phyloP scores from a whole-genome alignment of 306 rosid genomes.

The Pyrus communis region DNA sequence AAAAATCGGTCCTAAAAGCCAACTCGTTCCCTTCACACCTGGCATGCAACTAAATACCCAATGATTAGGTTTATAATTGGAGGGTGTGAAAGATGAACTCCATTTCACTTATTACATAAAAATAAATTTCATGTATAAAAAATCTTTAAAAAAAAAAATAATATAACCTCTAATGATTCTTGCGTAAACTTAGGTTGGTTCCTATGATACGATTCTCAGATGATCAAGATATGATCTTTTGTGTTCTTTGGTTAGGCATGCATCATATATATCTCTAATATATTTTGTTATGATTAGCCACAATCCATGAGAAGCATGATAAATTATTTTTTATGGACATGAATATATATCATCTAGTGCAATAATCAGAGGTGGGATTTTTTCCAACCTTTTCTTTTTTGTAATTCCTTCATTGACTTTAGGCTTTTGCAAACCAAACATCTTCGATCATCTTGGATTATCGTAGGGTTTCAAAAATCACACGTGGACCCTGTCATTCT shows the following conservation, averaged over 20 bases:
- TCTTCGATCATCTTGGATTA: constrained; percentile 31
- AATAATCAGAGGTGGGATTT: constrained; percentile 37
- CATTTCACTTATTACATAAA: background rate
- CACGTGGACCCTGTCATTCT: constrained; percentile 75
- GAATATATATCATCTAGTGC: constrained; percentile 9
- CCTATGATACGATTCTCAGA: background rate
- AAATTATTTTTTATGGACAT: constrained; percentile 19
- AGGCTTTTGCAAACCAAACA: constrained; percentile 24
- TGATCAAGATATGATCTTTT: background rate
- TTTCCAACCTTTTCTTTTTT: constrained; percentile 2
- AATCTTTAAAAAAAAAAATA: background rate
- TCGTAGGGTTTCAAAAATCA: constrained; percentile 56
- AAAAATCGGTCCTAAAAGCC: background rate
- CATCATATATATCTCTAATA: background rate
- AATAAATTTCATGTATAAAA: background rate
- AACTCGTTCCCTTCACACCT: constrained; percentile 30
- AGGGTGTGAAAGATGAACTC: constrained; percentile 10
- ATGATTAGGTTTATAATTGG: constrained; percentile 28
- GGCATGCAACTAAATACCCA: constrained; percentile 25
- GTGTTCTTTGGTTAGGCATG: background rate
- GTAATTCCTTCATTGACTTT: constrained; percentile 61
- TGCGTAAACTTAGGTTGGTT: constrained; percentile 21
- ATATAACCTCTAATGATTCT: background rate
- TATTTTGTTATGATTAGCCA: constrained; percentile 16
- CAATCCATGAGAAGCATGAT: background rate